Percentiles rank a stretch among this genome's conserved stretches.
phyloP scores from a whole-genome alignment of 805 yeast genomes.

The Candida michaelii region DNA sequence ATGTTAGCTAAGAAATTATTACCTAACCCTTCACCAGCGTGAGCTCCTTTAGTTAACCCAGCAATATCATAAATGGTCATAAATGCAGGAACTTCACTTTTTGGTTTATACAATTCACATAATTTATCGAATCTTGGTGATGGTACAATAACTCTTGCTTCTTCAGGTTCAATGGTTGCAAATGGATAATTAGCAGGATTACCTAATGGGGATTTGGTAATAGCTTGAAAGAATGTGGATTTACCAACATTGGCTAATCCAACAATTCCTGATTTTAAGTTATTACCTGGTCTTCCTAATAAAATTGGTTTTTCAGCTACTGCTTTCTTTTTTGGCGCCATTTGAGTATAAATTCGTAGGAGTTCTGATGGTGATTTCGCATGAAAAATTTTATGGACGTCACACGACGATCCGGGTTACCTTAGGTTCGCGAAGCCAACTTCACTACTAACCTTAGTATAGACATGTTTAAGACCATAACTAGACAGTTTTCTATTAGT shows the following conservation, averaged over 20 bases:
- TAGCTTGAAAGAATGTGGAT: constrained; percentile 49
- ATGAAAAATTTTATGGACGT: constrained; percentile 11
- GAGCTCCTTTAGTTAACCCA: constrained; percentile 64
- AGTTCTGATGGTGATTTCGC: constrained; percentile 1
- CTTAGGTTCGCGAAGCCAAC: background rate
- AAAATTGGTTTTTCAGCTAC: constrained; percentile 63
- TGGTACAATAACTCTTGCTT: constrained; percentile 56
- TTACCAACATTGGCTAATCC: constrained; percentile 66
- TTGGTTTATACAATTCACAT: constrained; percentile 47
- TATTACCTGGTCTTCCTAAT: constrained; percentile 71
- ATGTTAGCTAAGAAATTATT: constrained; percentile 69
- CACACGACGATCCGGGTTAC: constrained; percentile 8
- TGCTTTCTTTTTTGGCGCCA: constrained; percentile 77
- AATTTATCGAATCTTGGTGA: constrained; percentile 50
- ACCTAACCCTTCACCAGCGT: constrained; percentile 70
- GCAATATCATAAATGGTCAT: constrained; percentile 68
- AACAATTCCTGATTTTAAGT: constrained; percentile 60
- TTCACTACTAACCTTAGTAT: background rate
- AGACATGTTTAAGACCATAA: constrained; percentile 3
- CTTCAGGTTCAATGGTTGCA: constrained; percentile 76
- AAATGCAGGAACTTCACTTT: constrained; percentile 51
- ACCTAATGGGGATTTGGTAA: constrained; percentile 58
- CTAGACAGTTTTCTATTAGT: background rate
- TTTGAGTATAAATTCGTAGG: constrained; percentile 21
- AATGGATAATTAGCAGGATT: constrained; percentile 63